Base-by-base conservation (phyloP, 345 rosid species). In the Dipteronia dyeriana region DNA sequence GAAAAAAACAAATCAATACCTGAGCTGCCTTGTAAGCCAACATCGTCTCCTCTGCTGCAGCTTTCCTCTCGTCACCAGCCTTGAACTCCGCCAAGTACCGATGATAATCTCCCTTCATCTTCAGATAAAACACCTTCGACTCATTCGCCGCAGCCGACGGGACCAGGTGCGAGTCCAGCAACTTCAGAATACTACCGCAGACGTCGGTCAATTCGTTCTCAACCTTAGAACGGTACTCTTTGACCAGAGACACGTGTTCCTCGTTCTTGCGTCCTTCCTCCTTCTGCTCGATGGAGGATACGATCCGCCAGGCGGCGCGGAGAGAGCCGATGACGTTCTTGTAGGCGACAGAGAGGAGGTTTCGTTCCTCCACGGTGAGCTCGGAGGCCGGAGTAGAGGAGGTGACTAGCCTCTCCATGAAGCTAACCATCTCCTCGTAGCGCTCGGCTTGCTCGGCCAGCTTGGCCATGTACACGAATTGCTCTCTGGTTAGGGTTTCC, bases 261-360 rank as follows among this genome's bases (percentile, higher is more conserved):
- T 88, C 89, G 84, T 84, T 86, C 79, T 86, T 86, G 72, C 87
- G 83, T 31, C 87, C 79, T 68, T 88, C 89, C 79, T 86, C 76
- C 7, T 73, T 73, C 76, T 61, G 68, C 68, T 73, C 76, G 68
- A 73, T 73, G 16, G 87, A 84, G 8, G 91, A 88, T 74, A 88
- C 84, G 74, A 86, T 88, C 41, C 89, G 85, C 91, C 91, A 88
- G 17, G 91, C 87, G 7, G 91, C 88, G 13, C 91, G 87, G 23
- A 83, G 87, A 41, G 91, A 83, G 12, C 89, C 89, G 79, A 88
- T 86, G 57, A 88, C 89, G 88, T 88, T 88, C 85, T 88, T 86
- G 82, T 86, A 88, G 29, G 89, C 91, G 17, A 88, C 91, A 29
- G 91, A 88, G 47, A 88, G 88, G 62, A 85, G 91, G 82, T 86